phyloP scores from a whole-genome alignment of 257 asterid genomes.

The Thymus quinquecostatus region DNA sequence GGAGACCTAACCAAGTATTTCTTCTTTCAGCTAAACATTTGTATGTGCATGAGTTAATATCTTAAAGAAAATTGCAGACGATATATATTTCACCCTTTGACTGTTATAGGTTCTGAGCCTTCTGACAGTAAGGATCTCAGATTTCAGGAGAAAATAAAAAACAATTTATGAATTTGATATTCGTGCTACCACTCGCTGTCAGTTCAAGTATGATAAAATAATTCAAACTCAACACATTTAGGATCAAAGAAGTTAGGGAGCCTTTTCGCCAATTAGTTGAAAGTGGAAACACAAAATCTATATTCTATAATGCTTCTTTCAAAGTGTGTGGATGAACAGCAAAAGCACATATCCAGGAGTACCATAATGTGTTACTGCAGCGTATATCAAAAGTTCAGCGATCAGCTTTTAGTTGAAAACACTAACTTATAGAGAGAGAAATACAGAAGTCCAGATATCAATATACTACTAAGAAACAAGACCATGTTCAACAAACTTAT shows the following conservation, averaged over 20 bases:
- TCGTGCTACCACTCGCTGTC: background rate
- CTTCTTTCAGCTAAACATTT: constrained; percentile 2
- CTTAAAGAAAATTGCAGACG: background rate
- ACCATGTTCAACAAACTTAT: background rate
- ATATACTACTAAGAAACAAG: background rate
- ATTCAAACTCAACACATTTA: constrained; percentile 16
- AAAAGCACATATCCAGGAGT: background rate
- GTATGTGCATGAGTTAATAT: constrained; percentile 7
- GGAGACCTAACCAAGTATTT: background rate
- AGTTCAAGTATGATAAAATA: constrained; percentile 1
- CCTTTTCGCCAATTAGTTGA: constrained; percentile 2
- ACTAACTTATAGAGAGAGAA: background rate
- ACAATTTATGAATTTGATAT: background rate
- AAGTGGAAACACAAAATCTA: background rate
- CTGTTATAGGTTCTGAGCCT: background rate
- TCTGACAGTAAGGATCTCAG: background rate
- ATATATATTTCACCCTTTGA: constrained; percentile 16
- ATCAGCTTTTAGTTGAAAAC: constrained; percentile 8
- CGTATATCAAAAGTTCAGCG: background rate
- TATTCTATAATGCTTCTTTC: no score
- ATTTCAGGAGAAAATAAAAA: background rate
- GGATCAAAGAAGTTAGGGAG: constrained; percentile 15
- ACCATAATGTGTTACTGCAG: background rate
- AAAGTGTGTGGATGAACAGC: no score
- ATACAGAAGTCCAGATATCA: background rate